phyloP scores from a whole-genome alignment of 192 early-diverging fungal genomes.

The Cladochytrium replicatum region DNA sequence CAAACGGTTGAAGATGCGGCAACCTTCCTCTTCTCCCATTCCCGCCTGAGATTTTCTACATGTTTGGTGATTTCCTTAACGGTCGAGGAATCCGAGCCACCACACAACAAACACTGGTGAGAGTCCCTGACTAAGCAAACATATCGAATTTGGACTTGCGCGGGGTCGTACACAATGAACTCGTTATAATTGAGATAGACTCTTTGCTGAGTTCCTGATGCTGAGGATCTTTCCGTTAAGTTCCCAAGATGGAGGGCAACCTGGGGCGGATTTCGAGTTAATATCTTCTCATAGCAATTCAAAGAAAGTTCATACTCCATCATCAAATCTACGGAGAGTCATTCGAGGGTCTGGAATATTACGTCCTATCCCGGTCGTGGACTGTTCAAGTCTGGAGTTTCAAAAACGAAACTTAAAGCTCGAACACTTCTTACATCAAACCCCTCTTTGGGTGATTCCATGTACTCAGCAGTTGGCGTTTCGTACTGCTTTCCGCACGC shows the following conservation, averaged over 20 bases:
- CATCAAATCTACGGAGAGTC: too few relatives aligned
- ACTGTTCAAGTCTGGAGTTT: too few relatives aligned
- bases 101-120: conserved; percentile 15
- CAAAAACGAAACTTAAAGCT: too few relatives aligned
- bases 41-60: neutral
- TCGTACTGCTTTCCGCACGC: conserved; percentile 40
- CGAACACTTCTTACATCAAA: too few relatives aligned
- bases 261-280: neutral
- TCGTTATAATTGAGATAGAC: conserved; percentile 52
- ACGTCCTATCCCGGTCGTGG: conserved; percentile 43
- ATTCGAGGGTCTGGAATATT: conserved; percentile 28
- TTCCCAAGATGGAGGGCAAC: neutral
- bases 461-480: conserved; percentile 14
- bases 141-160: conserved; percentile 63
- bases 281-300: conserved; percentile 12
- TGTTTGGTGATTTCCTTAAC: conserved; percentile 6
- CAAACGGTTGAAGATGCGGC: too few relatives aligned
- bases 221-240: neutral
- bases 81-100: neutral
- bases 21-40: too few relatives aligned
- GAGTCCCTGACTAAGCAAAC: conserved; percentile 17
- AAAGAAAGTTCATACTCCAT: too few relatives aligned
- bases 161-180: conserved; percentile 60
- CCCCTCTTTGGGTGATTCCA: conserved; percentile 8
- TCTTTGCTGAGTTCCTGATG: neutral